These are phyloP conservation scores for Epicoccum nigrum DNA, from an alignment of 2,329 filamentous ascomycete genomes.

Conservation along the genomic window DNA sequence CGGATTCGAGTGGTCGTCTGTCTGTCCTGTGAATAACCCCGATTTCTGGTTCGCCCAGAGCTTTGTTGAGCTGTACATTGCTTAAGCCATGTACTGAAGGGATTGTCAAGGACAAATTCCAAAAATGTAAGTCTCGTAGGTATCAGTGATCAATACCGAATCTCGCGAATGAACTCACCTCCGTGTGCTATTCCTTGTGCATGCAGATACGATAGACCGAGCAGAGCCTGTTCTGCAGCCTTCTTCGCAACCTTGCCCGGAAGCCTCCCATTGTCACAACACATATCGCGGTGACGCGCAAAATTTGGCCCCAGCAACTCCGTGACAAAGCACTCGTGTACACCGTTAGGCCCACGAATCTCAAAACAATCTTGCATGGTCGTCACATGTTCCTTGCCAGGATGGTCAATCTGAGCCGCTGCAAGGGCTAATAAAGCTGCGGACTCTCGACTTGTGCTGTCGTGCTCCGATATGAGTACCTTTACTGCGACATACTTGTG, in stretches of 20 bases:
- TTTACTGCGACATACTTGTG: slow-evolving; percentile 4
- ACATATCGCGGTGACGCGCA: slow-evolving; percentile 42
- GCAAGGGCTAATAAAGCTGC: not conserved
- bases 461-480: not conserved
- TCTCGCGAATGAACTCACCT: slow-evolving; percentile 25
- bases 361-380: slow-evolving; percentile 48
- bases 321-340: slow-evolving; percentile 53
- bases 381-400: slow-evolving; percentile 38
- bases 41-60: slow-evolving; percentile 24
- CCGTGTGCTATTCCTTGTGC: slow-evolving; percentile 32
- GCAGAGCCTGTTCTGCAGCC: slow-evolving; percentile 35
- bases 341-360: slow-evolving; percentile 53
- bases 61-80: slow-evolving; percentile 27
- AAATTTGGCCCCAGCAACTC: slow-evolving; percentile 52
- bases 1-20: slow-evolving; percentile 21
- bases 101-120: slow-evolving; percentile 33
- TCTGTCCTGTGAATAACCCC: slow-evolving; percentile 25
- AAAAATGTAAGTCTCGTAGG: slow-evolving; percentile 35
- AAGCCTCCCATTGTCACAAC: slow-evolving; percentile 45
- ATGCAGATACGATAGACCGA: slow-evolving; percentile 29
- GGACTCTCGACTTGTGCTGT: not conserved
- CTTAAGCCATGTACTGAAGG: slow-evolving; percentile 21
- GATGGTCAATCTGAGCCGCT: not conserved
- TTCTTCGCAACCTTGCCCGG: slow-evolving; percentile 47
- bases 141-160: slow-evolving; percentile 7